These are phyloP conservation scores for Gonium pectorale DNA, from an alignment of 139 green algal species.

Conservation along the genomic window DNA sequence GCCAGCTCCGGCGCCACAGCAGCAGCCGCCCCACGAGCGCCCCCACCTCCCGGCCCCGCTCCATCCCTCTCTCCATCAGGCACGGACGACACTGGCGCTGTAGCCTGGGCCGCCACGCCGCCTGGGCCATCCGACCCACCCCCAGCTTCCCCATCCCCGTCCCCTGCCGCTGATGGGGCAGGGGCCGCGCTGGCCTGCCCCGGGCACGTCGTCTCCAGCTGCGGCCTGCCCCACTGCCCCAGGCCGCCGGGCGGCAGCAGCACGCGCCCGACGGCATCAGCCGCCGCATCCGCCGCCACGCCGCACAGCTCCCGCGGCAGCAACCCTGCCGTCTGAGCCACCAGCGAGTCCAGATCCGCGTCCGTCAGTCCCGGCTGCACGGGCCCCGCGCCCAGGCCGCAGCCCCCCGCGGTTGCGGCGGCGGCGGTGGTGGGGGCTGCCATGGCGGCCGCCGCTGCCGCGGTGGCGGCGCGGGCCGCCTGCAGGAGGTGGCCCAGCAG, in stretches of 20 bases:
- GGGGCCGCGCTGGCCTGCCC: no score
- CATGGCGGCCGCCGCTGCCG: not conserved
- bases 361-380: not conserved
- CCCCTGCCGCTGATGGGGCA: no score
- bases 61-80: no score
- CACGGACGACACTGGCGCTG: no score
- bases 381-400: not conserved
- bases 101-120: no score
- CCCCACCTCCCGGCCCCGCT: no score
- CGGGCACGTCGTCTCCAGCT: no score
- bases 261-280: slow-evolving; percentile 10
- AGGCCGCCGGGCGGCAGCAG: not conserved
- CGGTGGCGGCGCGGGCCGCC: not conserved
- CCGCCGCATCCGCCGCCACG: slow-evolving; percentile 77
- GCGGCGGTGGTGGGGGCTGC: not conserved
- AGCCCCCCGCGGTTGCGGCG: not conserved
- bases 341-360: slow-evolving; percentile 30
- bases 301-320: slow-evolving; percentile 78
- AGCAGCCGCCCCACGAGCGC: no score
- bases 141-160: no score
- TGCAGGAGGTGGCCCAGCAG: slow-evolving; percentile 65
- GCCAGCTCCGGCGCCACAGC: no score
- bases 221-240: no score
- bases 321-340: slow-evolving; percentile 82
- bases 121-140: no score